phyloP scores from a whole-genome alignment of 805 yeast genomes.

The Suhomyces prunicola region DNA sequence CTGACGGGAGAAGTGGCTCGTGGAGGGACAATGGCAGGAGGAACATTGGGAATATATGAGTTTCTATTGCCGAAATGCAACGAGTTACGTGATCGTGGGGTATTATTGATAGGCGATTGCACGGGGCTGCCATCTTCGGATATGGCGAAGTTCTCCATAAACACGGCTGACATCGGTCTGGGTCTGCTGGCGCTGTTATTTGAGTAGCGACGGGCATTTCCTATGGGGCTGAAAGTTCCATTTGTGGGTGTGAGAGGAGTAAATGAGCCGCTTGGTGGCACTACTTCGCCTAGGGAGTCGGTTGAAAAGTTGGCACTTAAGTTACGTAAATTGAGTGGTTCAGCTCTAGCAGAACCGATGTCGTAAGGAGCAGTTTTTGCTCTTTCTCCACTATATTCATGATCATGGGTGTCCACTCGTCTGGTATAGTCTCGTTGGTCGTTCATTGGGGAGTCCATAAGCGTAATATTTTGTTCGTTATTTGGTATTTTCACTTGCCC shows the following conservation, averaged over 20 bases:
- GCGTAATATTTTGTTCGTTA: neutral
- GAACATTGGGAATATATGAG: conserved; percentile 15
- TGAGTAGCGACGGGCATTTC: conserved; percentile 4
- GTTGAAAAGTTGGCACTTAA: conserved; percentile 41
- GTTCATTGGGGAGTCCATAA: neutral
- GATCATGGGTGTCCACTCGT: neutral
- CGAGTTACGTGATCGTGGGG: conserved; percentile 21
- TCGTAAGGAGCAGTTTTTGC: neutral
- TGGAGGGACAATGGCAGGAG: conserved; percentile 12
- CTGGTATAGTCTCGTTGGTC: neutral
- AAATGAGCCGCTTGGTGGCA: neutral
- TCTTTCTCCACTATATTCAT: neutral
- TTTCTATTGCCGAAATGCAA: conserved; percentile 9
- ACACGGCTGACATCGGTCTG: conserved; percentile 37
- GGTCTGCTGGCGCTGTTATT: conserved; percentile 13
- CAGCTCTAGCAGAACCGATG: neutral
- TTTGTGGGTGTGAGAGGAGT: conserved; percentile 7
- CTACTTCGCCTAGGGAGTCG: conserved; percentile 23
- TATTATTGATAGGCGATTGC: conserved; percentile 13
- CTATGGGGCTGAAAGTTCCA: conserved; percentile 4
- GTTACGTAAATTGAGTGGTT: conserved; percentile 12
- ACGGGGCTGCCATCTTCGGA: conserved; percentile 25
- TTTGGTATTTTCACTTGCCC: neutral
- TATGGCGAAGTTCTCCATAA: conserved; percentile 24
- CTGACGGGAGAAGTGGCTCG: conserved; percentile 29